Base-by-base conservation (phyloP, 345 rosid species). In the Corchorus capsularis region DNA sequence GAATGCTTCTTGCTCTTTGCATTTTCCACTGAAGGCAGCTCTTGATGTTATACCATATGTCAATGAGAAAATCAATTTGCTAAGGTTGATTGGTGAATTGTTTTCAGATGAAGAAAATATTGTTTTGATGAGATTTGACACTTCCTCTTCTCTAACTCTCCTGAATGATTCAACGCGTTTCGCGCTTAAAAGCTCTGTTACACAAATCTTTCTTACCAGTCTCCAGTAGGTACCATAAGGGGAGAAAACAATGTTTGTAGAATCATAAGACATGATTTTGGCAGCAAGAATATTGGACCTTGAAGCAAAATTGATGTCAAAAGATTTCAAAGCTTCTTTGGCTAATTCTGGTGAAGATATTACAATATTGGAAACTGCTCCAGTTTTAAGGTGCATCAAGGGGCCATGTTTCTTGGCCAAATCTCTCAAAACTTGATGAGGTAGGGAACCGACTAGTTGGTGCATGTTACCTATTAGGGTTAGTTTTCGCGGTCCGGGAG, bases 401-500 rank as follows among this genome's bases (percentile, higher is more conserved):
- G 64, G 14, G 27, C 75, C 75, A 43, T 55, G 39, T 19, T 20
- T 56, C 9, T 56, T 41, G 11, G 64, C 75, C 53, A 71, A 56
- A 22, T 8, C 14, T 71, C 47, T 27, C 52, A 71, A 41, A 14
- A 43, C 3, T 20, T 56, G 64, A 41, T 71, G 64, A 15, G 75
- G 75, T 9, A 56, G 16, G 7, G 64, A 41, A 43, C 63, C 63
- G 1, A 41, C 20, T 5, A 71, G 75, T 19, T 56, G 63, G 64
- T 71, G 64, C 63, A 71, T 55, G 83, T 80, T 82, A 45, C 85
- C 83, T 8, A 82, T 27, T 22, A 85, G 20, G 41, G 86, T 84
- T 2, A 82, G 76, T 63, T 72, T 76, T 60, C 55, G 45, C 12
- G 86, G 88, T 41, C 86, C 86, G 35, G 87, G 82, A 39, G 82